phyloP scores from a whole-genome alignment of 2,329 filamentous ascomycete genomes.

The Ophiostoma sp. region DNA sequence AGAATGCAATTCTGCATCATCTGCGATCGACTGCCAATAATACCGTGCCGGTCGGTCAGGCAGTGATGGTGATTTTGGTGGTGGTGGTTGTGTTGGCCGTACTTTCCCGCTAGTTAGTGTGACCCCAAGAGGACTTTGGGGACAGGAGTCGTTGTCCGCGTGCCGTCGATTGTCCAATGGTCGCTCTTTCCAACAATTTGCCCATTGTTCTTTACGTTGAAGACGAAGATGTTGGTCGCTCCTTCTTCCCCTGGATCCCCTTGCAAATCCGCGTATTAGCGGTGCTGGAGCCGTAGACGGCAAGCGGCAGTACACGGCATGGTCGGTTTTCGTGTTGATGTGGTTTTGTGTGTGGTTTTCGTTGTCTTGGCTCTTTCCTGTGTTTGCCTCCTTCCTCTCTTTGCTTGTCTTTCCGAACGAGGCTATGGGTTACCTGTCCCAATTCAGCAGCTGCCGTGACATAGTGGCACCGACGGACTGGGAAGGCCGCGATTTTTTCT shows the following conservation, averaged over 20 bases:
- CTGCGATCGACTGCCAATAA: not conserved
- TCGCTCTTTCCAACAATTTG: not conserved
- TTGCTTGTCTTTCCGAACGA: constrained; percentile 1
- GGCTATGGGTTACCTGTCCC: constrained; percentile 7
- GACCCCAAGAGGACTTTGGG: not conserved
- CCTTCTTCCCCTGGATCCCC: not conserved
- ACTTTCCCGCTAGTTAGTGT: not conserved
- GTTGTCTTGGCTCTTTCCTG: not conserved
- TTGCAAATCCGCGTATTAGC: constrained; percentile 14
- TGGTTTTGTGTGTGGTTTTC: too few species aligned
- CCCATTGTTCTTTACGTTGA: not conserved
- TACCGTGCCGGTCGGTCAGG: not conserved
- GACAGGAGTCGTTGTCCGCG: not conserved
- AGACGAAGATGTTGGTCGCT: not conserved
- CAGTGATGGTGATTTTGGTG: not conserved
- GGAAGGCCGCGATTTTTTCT: not conserved
- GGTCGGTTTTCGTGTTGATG: not conserved
- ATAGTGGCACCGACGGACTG: not conserved
- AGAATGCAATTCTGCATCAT: not conserved
- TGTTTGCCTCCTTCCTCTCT: constrained; percentile 7
- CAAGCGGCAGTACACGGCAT: not conserved
- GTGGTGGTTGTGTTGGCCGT: not conserved
- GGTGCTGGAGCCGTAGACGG: not conserved
- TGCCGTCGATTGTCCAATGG: not conserved
- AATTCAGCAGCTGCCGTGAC: constrained; percentile 2